phyloP scores from a whole-genome alignment of 169 alveolate species.

The Cryptosporidium parvum region DNA sequence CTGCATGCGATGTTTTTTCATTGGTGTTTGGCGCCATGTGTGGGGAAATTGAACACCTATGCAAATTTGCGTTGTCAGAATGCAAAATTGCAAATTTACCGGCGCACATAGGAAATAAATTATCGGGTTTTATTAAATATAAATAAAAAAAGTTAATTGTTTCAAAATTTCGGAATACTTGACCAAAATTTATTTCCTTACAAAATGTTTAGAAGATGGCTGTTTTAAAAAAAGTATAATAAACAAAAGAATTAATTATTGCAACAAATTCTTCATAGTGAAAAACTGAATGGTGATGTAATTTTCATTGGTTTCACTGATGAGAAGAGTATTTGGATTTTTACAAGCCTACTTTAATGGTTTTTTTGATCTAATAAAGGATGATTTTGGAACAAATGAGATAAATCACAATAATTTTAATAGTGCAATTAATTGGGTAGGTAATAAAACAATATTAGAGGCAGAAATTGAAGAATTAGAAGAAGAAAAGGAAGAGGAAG shows the following conservation, averaged over 20 bases:
- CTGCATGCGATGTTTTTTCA: not conserved
- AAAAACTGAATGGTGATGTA: not conserved
- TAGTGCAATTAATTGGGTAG: not conserved
- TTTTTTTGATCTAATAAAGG: not conserved
- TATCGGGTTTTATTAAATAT: not conserved
- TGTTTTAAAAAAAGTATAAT: not conserved
- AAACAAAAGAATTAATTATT: not conserved
- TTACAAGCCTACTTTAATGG: not conserved
- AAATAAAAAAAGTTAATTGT: not conserved
- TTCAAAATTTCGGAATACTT: no score
- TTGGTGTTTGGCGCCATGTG: not conserved
- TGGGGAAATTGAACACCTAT: constrained; percentile 1
- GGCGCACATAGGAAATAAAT: not conserved
- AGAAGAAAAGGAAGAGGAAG: not conserved
- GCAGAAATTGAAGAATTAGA: constrained; percentile 6
- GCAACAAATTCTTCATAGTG: not conserved
- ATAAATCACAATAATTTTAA: not conserved
- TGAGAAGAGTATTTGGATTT: not conserved
- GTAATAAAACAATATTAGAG: not conserved
- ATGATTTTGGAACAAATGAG: constrained; percentile 3
- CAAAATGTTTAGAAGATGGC: not conserved
- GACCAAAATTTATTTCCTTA: not conserved
- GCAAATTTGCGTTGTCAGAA: constrained; percentile 8
- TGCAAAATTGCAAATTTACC: not conserved
- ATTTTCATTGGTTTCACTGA: not conserved